Base-by-base conservation (phyloP, 2,329 filamentous ascomycete genomes). In the Leptographium lundbergii region DNA sequence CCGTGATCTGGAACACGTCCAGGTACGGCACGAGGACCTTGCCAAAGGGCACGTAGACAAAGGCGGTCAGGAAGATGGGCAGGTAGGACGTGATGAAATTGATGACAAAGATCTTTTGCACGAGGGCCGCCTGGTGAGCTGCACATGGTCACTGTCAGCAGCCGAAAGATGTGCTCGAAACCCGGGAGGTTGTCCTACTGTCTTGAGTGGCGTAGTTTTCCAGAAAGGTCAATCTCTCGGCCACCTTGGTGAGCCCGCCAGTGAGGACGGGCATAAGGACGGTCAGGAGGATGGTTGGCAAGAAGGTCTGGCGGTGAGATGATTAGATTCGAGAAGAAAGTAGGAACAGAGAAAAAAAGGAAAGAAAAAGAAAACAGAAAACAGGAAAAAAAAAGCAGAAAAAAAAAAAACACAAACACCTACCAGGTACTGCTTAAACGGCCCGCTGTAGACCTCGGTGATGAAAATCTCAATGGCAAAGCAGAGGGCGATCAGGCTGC, bases 381-480 rank as follows among this genome's bases (percentile, higher is more conserved):
- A 47, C 45, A 19, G 45, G n/a, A n/a, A n/a, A n/a, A n/a, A n/a
- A n/a, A n/a, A n/a, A n/a, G n/a, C n/a, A n/a, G n/a, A n/a, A n/a
- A n/a, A n/a, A n/a, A n/a, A n/a, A n/a, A n/a, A n/a, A n/a, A 19
- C 6, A 19, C 4, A 5, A 42, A 13, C 19, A 60, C 84, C 70
- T 71, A 91, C 90, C 65, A 99, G 71, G 61, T 95, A 86, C 24
- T 81, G 81, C 74, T 97, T 95, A 63, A 95, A 84, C 0, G 91
- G 90, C 0, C 94, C 94, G 61, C 85, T 81, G 71, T 99, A 97
- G 19, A 97, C 85, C 71, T 99, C 91, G 0, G 88, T 91, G 65
- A 99, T 89, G 73, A 97, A 96, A 36, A 97, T 89, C 69, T 99
- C 94, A 62, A 96, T 89, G 9, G 86, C 88, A 70, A 97, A 97